Base-by-base conservation (phyloP, 2,329 filamentous ascomycete species). In the Meredithiella fracta region DNA sequence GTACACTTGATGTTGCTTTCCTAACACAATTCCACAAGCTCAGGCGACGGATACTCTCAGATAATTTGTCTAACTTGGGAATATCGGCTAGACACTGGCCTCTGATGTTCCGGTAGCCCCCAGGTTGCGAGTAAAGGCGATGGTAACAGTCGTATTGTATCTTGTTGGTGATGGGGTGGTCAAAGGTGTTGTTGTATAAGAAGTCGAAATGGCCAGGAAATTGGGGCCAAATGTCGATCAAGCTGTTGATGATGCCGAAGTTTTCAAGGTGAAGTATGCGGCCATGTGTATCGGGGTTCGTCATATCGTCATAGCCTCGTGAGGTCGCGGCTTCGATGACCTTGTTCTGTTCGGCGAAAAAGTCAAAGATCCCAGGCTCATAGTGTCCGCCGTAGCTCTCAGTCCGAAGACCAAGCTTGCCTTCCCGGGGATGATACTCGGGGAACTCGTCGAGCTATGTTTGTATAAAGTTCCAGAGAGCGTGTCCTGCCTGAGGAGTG, bases 381-480 rank as follows among this genome's bases (percentile, higher is more conserved):
- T 85, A 88, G 56, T 79, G 77, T 9, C 84, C 85, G 34, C 82
- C 78, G 64, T 86, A 83, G 65, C 79, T 83, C 65, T 86, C 82
- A 1, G 80, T 75, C 59, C 84, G 85, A 3, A 86, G 68, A 62
- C 82, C 80, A 54, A 86, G 15, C 26, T 51, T n/a, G 9, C 29
- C 29, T 15, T 31, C 49, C 3, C 25, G 72, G 3, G 73, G 76
- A 40, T 75, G 74, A 61, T 80, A 79, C 60, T 78, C 71, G 0
- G 79, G 79, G 58, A 82, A 82, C 1, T 71, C 68, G 14, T 69
- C 70, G 58, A 85, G 60, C 65, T 80, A 82, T 22, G 72, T 76
- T 62, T 83, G 80, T 29, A 83, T 63, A 64, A 83, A 77, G 62
- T 85, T 79, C 79, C 81, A 85, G 9, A 79, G 72, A 4, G 79